Evolutionary conservation across 2,329 filamentous ascomycete species (phyloP).

Genomic region (Talaromyces funiculosus): DNA sequence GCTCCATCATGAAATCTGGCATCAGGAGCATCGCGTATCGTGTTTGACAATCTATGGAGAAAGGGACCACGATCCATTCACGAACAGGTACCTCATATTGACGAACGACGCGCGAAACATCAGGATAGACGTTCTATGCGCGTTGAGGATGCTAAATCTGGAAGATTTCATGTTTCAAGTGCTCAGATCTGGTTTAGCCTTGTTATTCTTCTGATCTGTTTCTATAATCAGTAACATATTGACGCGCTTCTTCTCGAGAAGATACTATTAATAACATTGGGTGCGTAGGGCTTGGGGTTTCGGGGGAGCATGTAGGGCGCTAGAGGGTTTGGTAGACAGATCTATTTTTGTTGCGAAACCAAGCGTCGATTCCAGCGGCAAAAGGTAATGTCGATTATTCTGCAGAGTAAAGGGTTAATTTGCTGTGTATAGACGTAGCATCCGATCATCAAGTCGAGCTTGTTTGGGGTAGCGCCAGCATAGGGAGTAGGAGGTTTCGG

Average conservation of each 20-base stretch:
- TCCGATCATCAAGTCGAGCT: neutral
- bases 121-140: constrained; percentile 22
- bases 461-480: constrained; percentile 10
- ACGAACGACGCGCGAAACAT: constrained; percentile 13
- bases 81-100: constrained; percentile 17
- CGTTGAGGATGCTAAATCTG: constrained; percentile 29
- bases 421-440: neutral
- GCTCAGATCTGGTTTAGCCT: constrained; percentile 9
- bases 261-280: constrained; percentile 14
- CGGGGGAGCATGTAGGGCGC: neutral
- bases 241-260: constrained; percentile 1
- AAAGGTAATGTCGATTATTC: neutral
- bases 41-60: neutral
- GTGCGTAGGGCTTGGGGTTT: neutral
- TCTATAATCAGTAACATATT: constrained; percentile 22
- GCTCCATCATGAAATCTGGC: constrained; percentile 29
- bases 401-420: neutral
- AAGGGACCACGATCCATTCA: constrained; percentile 21
- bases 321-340: neutral
- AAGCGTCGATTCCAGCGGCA: constrained; percentile 9
- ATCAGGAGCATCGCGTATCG: neutral
- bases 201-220: constrained; percentile 14
- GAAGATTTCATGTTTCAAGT: constrained; percentile 23
- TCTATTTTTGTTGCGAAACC: neutral
- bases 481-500: neutral